Evolutionary conservation across 352 stramenopile genomes (phyloP), one percentile per base, ranked within the genome.

Genomic region (Globisporangium parvum): DNA sequence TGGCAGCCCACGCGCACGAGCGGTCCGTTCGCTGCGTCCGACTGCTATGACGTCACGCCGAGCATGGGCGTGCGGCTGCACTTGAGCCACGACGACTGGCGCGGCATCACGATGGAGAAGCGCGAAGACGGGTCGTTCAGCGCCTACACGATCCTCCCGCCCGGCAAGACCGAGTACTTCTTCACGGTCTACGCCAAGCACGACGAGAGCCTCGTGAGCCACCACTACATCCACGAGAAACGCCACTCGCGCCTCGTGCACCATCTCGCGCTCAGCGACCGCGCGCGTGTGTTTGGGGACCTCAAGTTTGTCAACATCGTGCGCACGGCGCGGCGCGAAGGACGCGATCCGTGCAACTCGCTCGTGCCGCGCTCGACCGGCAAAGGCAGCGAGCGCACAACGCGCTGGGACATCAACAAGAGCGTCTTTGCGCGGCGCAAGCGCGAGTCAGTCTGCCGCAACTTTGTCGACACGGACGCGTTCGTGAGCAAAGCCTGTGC

Each of bases 401-500:
- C 65, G 53, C 40, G 62, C 48, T 91, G 81, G 81, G 81, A 91
- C 54, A 91, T 91, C 55, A 88, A 91, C 70, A 83, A 85, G 53
- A 87, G 75, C 24, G 80, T 91, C 3, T 91, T 91, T 51, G 71
- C 76, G 6, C 62, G 73, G 23, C 72, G 80, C 11, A 74, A 74
- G 3, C 75, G 78, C 41, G 78, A 88, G 66, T 75, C 67, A 0
- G 67, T 81, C 47, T 79, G 75, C 55, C 75, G 65, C 21, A 88
- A 61, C 53, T 87, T 77, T 41, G 61, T 87, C 10, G 80, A 91
- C 63, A 91, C 80, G 26, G 80, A 91, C 55, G 53, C 56, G 37
- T 85, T 86, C 55, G 66, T 91, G 28, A 28, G 65, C 4, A 91
- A 91, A 51, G 77, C 80, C 2, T 91, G 73, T 42, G 61, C 63